phyloP scores from a whole-genome alignment of 1,139 yeast genomes.

The Kodamaea ohmeri region DNA sequence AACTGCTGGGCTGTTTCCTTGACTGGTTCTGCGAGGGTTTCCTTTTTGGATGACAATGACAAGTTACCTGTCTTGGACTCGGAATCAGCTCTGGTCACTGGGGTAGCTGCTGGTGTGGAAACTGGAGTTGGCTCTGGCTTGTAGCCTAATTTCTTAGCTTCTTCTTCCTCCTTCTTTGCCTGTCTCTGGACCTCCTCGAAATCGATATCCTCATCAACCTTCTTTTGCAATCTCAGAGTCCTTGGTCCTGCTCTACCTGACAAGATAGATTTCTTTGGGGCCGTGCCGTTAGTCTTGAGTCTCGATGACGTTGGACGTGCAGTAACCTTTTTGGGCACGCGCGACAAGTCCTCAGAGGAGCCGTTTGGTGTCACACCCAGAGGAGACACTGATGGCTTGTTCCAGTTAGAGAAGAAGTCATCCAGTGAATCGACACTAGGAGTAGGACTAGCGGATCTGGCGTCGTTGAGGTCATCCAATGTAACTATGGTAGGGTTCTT shows the following conservation, averaged over 20 bases:
- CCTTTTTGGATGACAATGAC: constrained; percentile 18
- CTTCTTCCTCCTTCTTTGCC: constrained; percentile 81
- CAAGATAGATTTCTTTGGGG: constrained; percentile 39
- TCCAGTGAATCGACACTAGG: constrained; percentile 53
- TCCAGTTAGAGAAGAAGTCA: constrained; percentile 91
- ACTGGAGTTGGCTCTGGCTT: constrained; percentile 44
- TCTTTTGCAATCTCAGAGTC: constrained; percentile 54
- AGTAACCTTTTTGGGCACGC: constrained; percentile 22
- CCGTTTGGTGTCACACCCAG: constrained; percentile 47
- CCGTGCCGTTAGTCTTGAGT: constrained; percentile 22
- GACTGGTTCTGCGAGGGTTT: constrained; percentile 26
- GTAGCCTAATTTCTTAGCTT: constrained; percentile 69
- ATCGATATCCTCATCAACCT: constrained; percentile 65
- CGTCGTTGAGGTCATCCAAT: constrained; percentile 52
- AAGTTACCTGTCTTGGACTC: constrained; percentile 9
- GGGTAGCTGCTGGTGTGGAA: constrained; percentile 20
- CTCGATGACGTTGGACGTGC: constrained; percentile 26
- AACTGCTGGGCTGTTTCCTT: constrained; percentile 65
- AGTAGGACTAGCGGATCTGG: constrained; percentile 30
- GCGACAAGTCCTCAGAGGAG: constrained; percentile 36
- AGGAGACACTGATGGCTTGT: constrained; percentile 65
- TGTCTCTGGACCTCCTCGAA: constrained; percentile 89
- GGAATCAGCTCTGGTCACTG: constrained; percentile 8
- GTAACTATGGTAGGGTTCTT: constrained; percentile 67
- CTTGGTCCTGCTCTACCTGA: constrained; percentile 43